phyloP scores from a whole-genome alignment of 2,329 filamentous ascomycete species.

The Aureobasidium lini region DNA sequence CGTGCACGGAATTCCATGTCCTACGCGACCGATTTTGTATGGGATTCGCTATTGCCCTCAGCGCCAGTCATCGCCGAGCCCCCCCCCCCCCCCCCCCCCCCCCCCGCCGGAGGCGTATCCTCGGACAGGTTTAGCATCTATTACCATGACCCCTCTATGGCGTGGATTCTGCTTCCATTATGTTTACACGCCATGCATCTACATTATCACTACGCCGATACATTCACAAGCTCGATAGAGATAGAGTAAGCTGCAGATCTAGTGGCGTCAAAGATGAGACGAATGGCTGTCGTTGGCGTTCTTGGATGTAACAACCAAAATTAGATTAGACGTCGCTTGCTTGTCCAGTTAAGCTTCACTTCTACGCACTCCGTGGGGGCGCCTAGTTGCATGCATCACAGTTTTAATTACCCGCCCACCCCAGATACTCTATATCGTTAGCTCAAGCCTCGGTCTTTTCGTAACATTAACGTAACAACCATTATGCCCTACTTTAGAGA shows the following conservation, averaged over 20 bases:
- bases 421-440: background rate
- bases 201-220: background rate
- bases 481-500: background rate
- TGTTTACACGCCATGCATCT: background rate
- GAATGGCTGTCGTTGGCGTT: background rate
- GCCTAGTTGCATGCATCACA: background rate
- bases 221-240: background rate
- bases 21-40: constrained; percentile 1
- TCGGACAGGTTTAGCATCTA: background rate
- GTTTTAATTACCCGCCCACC: background rate
- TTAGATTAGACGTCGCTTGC: background rate
- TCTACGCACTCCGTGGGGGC: background rate
- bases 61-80: background rate
- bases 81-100: too few relatives aligned
- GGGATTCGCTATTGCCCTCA: constrained; percentile 3
- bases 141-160: background rate
- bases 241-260: background rate
- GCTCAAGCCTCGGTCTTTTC: background rate
- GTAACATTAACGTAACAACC: background rate
- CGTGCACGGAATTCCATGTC: background rate
- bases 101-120: background rate
- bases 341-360: background rate
- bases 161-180: background rate
- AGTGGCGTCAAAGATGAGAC: background rate
- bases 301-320: background rate